A percentile compares a stretch with the other conserved stretches of the same genome.
These are phyloP conservation scores for Dujonia santamariae DNA, from an alignment of 1,139 yeast species.

Conservation along the genomic window DNA sequence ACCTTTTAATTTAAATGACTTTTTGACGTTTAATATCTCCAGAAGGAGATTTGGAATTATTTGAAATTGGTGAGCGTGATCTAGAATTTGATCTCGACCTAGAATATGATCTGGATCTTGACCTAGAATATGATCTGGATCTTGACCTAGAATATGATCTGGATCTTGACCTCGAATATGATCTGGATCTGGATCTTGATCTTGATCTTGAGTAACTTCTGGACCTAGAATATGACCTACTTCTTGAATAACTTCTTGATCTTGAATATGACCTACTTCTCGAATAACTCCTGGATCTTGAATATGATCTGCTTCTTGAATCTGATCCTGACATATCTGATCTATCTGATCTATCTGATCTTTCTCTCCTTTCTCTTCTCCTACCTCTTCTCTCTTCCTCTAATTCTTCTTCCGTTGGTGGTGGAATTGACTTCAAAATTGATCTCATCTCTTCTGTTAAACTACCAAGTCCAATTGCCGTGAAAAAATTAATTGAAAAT, in stretches of 20 bases:
- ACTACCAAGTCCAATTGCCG: slow-evolving; percentile 87
- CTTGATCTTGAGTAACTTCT: slow-evolving; percentile 5
- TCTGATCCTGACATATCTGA: slow-evolving; percentile 11
- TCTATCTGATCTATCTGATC: too few relatives aligned
- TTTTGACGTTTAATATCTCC: not conserved
- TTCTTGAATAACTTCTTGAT: slow-evolving; percentile 12
- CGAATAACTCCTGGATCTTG: slow-evolving; percentile 2
- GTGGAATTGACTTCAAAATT: slow-evolving; percentile 38
- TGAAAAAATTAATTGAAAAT: slow-evolving; percentile 85
- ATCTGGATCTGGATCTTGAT: slow-evolving; percentile 6
- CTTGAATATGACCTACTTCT: slow-evolving; percentile 4
- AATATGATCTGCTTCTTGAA: slow-evolving; percentile 10
- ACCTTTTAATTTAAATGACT: too few relatives aligned
- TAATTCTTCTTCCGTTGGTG: slow-evolving; percentile 9
- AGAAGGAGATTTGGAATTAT: slow-evolving; percentile 14
- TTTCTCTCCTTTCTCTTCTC: slow-evolving; percentile 10
- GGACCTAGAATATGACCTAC: slow-evolving; percentile 7
- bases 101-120: slow-evolving; percentile 14
- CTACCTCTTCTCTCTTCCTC: slow-evolving; percentile 18
- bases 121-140: slow-evolving; percentile 14
- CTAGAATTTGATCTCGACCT: slow-evolving; percentile 11
- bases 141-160: slow-evolving; percentile 7
- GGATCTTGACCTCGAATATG: slow-evolving; percentile 1
- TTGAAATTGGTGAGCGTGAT: slow-evolving; percentile 7
- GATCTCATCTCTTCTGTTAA: slow-evolving; percentile 81